These are phyloP conservation scores for Metschnikowia rubicola DNA, from an alignment of 805 yeast genomes.

Conservation along the genomic window DNA sequence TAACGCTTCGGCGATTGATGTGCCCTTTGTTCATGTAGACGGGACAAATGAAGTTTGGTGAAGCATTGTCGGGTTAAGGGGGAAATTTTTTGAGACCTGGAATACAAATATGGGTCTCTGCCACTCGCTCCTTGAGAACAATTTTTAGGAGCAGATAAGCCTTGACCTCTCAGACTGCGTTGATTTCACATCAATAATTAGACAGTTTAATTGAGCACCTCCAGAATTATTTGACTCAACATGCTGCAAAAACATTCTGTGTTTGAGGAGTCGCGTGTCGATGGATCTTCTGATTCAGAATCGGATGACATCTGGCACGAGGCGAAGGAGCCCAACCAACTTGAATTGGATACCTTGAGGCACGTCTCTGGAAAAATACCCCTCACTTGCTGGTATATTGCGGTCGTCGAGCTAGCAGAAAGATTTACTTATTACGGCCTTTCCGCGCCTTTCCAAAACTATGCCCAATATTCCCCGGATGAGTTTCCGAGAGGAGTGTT, in stretches of 20 bases:
- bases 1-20: too few species aligned
- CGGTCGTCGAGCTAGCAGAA: constrained; percentile 15
- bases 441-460: constrained; percentile 18
- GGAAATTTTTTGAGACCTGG: too few species aligned
- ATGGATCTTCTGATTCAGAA: background rate
- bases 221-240: too few species aligned
- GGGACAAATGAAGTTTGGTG: too few species aligned
- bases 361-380: constrained; percentile 38
- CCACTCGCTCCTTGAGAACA: too few species aligned
- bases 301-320: constrained; percentile 4
- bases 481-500: constrained; percentile 13
- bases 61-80: too few species aligned
- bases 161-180: background rate
- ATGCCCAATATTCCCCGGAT: constrained; percentile 12
- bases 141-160: too few species aligned
- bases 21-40: too few species aligned
- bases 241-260: background rate
- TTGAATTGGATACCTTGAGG: constrained; percentile 49
- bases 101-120: too few species aligned
- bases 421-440: constrained; percentile 16
- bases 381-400: constrained; percentile 15
- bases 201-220: background rate
- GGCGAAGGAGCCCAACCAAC: constrained; percentile 42
- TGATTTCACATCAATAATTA: background rate
- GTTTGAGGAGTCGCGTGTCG: background rate